Evolutionary conservation across 2,329 filamentous ascomycete genomes (phyloP).

Genomic region (Erysiphe pulchra): DNA sequence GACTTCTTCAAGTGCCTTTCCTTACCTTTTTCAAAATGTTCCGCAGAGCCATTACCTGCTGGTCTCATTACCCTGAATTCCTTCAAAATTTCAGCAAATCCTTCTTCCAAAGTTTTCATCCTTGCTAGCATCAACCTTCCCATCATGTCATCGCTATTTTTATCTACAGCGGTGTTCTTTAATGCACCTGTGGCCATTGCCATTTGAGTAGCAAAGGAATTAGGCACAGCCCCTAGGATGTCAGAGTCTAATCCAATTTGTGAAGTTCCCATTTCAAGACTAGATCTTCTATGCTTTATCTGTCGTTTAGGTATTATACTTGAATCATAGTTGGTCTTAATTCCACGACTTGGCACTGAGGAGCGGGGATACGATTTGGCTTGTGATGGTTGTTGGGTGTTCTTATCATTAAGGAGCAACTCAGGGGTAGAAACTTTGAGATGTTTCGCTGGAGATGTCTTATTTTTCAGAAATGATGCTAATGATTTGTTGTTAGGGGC

Average conservation of each 20-base stretch:
- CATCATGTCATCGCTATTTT: constrained; percentile 41
- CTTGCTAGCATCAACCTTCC: constrained; percentile 58
- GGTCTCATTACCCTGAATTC: constrained; percentile 27
- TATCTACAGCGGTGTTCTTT: constrained; percentile 18
- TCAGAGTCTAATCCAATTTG: constrained; percentile 36
- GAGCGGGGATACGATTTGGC: constrained; percentile 26
- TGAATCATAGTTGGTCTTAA: constrained; percentile 11
- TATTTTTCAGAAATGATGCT: constrained; percentile 14
- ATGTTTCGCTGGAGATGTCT: constrained; percentile 14
- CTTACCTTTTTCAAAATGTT: not conserved
- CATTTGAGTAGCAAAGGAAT: constrained; percentile 63
- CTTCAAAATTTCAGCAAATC: constrained; percentile 63
- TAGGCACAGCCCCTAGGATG: constrained; percentile 36
- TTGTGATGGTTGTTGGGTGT: not conserved
- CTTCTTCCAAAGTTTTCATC: constrained; percentile 84
- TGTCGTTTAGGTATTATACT: constrained; percentile 19
- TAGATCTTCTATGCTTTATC: constrained; percentile 21
- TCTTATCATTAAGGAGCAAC: not conserved
- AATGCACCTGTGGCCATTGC: constrained; percentile 41
- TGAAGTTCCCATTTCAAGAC: constrained; percentile 42
- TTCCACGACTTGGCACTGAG: constrained; percentile 22
- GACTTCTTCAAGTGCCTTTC: not conserved
- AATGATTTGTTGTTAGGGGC: constrained; percentile 19
- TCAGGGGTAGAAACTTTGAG: constrained; percentile 8
- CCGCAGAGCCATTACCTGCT: constrained; percentile 8